Evolutionary conservation across 495 filamentous ascomycete genomes (phyloP), one percentile per base, ranked within the genome.

Genomic region (Chaetomium cochliodes): DNA sequence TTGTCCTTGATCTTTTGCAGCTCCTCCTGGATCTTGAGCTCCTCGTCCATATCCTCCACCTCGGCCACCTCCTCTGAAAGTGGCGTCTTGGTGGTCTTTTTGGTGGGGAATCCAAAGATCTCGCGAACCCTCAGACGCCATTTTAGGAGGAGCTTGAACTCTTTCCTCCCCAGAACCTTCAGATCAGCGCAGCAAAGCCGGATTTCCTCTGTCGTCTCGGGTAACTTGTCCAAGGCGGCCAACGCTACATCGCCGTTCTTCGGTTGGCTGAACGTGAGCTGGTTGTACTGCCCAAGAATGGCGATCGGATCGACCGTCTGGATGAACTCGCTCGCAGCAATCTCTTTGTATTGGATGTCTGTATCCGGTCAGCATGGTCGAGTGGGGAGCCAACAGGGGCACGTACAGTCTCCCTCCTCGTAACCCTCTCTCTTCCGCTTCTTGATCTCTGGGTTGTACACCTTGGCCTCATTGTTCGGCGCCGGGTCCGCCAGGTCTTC

Each of bases 361-460:
- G 58, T 30, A n/a, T 15, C 7, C 3, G 13, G 37, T 70, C 20
- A 70, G 68, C 28, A 60, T 1, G n/a, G 16, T 7, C 8, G 42
- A 25, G 5, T 0, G 6, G 11, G 7, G 20, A 7, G 3, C 8
- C 11, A 20, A 11, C 16, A 18, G 28, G 42, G 25, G 12, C 8
- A 0, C 68, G 18, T 67, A 70, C 65, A 96, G 67, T 99, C 90
- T 37, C 93, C 94, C 74, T 98, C 94, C 71, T 97, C 92, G 67
- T 99, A 99, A 80, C 94, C 94, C 56, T 94, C 92, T 78, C 94
- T 83, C 86, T 94, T 98, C 30, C 94, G 82, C 84, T 96, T 98
- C 84, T 97, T 98, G 69, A 90, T 80, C 74, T 98, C 94, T 0
- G 94, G 94, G 69, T 98, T 96, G 80, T 96, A 99, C 3, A 99